A percentile compares a stretch with the other conserved stretches of the same genome.
Evolutionary conservation across 345 rosid genomes (phyloP).

Genomic region (Rhodamnia rubescens): DNA sequence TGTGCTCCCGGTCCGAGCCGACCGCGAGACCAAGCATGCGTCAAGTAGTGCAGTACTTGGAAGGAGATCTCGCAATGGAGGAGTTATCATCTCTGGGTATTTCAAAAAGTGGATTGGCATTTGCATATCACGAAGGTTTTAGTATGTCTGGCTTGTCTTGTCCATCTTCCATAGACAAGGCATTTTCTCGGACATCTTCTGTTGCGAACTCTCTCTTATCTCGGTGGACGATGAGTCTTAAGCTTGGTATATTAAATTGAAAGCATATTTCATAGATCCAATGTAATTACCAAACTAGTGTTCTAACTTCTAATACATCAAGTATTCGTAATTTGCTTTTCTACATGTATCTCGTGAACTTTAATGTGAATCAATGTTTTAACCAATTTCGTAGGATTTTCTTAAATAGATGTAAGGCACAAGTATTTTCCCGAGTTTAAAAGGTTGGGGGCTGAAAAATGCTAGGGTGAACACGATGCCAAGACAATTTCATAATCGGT

Average conservation of each 20-base stretch:
- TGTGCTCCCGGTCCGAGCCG: slow-evolving; percentile 19
- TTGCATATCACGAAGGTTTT: neutral
- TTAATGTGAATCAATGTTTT: neutral
- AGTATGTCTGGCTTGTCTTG: neutral
- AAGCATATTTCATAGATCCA: neutral
- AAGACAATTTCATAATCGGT: too few relatives aligned
- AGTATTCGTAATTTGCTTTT: neutral
- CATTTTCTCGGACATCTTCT: neutral
- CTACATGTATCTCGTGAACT: neutral
- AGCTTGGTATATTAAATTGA: neutral
- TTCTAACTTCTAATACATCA: neutral
- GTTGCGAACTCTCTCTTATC: neutral
- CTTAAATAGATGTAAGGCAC: neutral
- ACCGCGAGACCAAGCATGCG: slow-evolving; percentile 21
- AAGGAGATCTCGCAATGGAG: neutral
- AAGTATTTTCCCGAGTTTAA: too few relatives aligned
- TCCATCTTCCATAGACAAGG: neutral
- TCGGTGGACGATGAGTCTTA: neutral
- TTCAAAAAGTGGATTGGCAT: neutral
- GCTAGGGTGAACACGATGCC: too few relatives aligned
- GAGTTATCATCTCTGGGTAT: neutral
- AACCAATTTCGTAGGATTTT: neutral
- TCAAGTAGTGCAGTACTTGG: slow-evolving; percentile 8
- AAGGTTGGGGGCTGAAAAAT: too few relatives aligned
- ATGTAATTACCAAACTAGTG: neutral